Conservation (phyloP, 1,284 basidiomycete genomes). For the Boletus sp. region DNA sequence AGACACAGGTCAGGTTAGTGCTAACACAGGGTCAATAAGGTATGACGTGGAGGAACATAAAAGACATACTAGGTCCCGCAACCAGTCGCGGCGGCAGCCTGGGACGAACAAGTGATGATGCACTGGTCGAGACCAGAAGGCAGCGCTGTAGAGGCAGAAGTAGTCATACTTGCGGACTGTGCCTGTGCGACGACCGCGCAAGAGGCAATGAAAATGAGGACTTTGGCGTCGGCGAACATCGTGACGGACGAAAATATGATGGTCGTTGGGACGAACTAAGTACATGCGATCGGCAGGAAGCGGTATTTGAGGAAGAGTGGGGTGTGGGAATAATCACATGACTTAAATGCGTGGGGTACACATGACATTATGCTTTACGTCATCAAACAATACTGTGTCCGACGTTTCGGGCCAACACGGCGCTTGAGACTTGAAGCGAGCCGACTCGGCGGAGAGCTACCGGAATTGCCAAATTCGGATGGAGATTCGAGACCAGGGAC, state of each 20-base stretch:
- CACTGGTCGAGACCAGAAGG: constrained; percentile 7
- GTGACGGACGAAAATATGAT: neutral
- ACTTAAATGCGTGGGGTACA: neutral
- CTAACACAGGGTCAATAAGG: constrained; percentile 11
- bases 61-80: constrained; percentile 21
- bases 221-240: constrained; percentile 21
- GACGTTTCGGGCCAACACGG: too few species aligned
- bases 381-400: too few species aligned
- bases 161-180: constrained; percentile 3
- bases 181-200: constrained; percentile 21
- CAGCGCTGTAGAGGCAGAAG: neutral
- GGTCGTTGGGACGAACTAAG: neutral
- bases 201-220: constrained; percentile 12
- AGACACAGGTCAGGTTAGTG: constrained; percentile 20
- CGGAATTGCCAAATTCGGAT: neutral
- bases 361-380: too few species aligned
- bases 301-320: constrained; percentile 15
- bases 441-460: too few species aligned
- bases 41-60: neutral
- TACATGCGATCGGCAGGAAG: neutral
- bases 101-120: constrained; percentile 7
- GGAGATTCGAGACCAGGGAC: constrained; percentile 8
- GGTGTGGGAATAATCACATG: constrained; percentile 19
- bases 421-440: too few species aligned
- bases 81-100: neutral